These are phyloP conservation scores for Verticillium nonalfalfae DNA, from an alignment of 2,329 filamentous ascomycete species.

Conservation along the genomic window DNA sequence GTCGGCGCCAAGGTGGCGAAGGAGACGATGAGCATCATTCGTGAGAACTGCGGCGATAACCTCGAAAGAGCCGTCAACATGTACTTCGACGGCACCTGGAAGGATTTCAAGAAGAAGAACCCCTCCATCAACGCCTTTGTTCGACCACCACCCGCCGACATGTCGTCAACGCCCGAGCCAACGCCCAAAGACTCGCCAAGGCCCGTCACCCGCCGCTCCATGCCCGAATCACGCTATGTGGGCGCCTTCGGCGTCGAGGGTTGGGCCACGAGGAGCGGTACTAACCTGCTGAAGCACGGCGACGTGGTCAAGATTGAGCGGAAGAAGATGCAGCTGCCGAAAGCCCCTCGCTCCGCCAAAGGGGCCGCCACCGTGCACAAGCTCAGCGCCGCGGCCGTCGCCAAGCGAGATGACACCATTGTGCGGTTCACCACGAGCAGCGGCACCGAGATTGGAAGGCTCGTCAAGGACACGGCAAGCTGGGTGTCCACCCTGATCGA, in stretches of 20 bases:
- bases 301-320: constrained; percentile 84
- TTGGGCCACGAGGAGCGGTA: constrained; percentile 85
- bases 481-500: constrained; percentile 94
- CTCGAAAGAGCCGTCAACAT: constrained; percentile 61
- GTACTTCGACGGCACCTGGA: constrained; percentile 66
- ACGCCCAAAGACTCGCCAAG: constrained; percentile 1
- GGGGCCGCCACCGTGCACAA: constrained; percentile 23
- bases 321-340: constrained; percentile 62
- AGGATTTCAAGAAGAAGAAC: constrained; percentile 32
- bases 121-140: background rate
- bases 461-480: constrained; percentile 79
- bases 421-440: constrained; percentile 80
- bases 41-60: constrained; percentile 47
- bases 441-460: constrained; percentile 77
- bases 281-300: constrained; percentile 68
- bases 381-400: constrained; percentile 42
- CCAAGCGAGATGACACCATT: constrained; percentile 73
- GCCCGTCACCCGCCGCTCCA: constrained; percentile 14
- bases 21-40: constrained; percentile 42
- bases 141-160: background rate
- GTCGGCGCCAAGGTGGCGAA: constrained; percentile 49
- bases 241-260: constrained; percentile 87
- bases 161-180: background rate
- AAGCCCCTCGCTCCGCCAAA: constrained; percentile 37
- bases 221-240: constrained; percentile 60